Base-by-base conservation (phyloP, 1,139 yeast species). In the Geotrichum klebahnii region DNA sequence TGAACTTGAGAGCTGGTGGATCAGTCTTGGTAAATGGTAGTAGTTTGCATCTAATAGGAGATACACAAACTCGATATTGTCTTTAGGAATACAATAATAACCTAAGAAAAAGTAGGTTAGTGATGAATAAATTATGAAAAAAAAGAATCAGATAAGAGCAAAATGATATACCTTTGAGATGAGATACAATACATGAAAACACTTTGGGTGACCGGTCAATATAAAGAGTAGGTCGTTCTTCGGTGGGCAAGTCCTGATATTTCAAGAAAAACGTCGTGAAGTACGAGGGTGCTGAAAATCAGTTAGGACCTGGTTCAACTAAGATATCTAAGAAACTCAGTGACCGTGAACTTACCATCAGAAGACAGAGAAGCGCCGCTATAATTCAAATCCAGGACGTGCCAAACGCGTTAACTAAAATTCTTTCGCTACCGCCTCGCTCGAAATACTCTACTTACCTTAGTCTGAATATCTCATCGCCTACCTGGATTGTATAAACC, bases 291-390 rank as follows among this genome's bases (percentile, higher is more conserved):
- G 72, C 56, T 50, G 47, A 29, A 57, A 57, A n/a, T 24, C 65
- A 64, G 5, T 61, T 53, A 57, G 75, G 75, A 57, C 66, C 72
- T 35, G 68, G 69, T 2, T 79, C 74, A 61, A 75, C 74, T 55
- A 72, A 74, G 14, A 75, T 72, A 22, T 14, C 17, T 2, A 14
- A 40, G 6, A 26, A 8, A 26, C 6, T 26, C 10, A 26, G 29
- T 6, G 10, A 10, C 10, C 10, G 6, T 0, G 79, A 79, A 52
- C 50, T 5, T 46, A 52, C 78, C 82, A 67, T 88, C 97, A 1
- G 87, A 85, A 20, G 90, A 84, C 38, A 89, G 67, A 4, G 96
- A 87, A 1, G 92, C 89, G 1, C 96, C 97, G 62, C 92, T 82
- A n/a, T n/a, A 16, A 73, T 0, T 71, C 46, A 67, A 88, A 96